Evolutionary conservation across 176 grass and related monocot genomes (phyloP).

Genomic region (Microstegium vimineum): DNA sequence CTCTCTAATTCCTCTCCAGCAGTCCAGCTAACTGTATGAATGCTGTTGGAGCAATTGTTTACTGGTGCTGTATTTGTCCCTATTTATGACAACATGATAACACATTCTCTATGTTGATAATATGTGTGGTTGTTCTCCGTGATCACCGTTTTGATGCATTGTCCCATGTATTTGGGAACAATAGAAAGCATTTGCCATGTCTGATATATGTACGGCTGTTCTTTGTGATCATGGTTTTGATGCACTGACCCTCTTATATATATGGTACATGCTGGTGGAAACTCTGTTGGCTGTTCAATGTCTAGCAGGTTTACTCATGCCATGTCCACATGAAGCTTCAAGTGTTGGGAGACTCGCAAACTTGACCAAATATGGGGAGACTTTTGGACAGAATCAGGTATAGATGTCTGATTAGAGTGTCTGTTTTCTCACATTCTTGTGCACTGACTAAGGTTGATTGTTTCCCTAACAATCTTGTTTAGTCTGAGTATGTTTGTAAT

Average conservation of each 20-base stretch:
- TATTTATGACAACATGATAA: constrained; percentile 23
- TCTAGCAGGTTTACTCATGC: constrained; percentile 9
- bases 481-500: constrained; percentile 3
- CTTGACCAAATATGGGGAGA: not conserved
- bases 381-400: constrained; percentile 28
- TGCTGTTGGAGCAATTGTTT: constrained; percentile 21
- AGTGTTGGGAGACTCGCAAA: not conserved
- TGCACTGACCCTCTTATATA: not conserved
- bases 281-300: constrained; percentile 5
- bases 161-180: not conserved
- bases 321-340: constrained; percentile 11
- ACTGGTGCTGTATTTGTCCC: constrained; percentile 15
- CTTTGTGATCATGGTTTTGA: not conserved
- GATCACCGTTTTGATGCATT: not conserved
- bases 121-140: not conserved
- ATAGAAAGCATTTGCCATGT: not conserved
- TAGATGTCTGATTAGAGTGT: not conserved
- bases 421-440: not conserved
- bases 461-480: not conserved
- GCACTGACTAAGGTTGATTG: not conserved
- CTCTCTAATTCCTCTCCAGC: constrained; percentile 20
- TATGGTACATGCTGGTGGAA: constrained; percentile 17
- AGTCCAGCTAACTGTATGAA: not conserved
- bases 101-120: constrained; percentile 3
- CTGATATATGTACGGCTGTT: constrained; percentile 7